Evolutionary conservation across 345 rosid genomes (phyloP).

Genomic region (Turritis glabra): DNA sequence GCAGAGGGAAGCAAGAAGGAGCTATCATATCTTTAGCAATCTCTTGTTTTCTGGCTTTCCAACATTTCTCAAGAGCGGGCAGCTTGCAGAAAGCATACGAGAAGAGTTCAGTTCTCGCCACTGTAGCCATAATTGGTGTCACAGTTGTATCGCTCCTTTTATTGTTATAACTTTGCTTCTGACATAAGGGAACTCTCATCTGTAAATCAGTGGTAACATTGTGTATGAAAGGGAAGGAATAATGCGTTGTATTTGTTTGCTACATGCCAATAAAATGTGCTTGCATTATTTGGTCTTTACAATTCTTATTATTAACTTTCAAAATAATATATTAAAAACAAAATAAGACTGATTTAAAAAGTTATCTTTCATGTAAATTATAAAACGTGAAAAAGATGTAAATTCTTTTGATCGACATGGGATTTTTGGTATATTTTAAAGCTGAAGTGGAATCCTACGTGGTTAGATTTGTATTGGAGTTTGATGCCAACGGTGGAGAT

Average conservation of each 20-base stretch:
- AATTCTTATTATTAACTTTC: too few relatives aligned
- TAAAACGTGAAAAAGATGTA: too few relatives aligned
- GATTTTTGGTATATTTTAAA: too few relatives aligned
- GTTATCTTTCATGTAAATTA: too few relatives aligned
- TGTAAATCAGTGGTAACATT: conserved; percentile 34
- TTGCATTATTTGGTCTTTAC: neutral
- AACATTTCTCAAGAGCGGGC: conserved; percentile 74
- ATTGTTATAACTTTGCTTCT: conserved; percentile 23
- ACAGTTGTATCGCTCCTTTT: conserved; percentile 48
- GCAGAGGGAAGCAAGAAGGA: conserved; percentile 77
- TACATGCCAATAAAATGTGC: conserved; percentile 6
- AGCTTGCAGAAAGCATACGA: conserved; percentile 69
- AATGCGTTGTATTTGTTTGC: too few relatives aligned
- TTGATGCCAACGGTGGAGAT: conserved; percentile 34
- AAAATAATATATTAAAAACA: too few relatives aligned
- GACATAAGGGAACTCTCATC: conserved; percentile 3
- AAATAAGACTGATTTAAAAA: too few relatives aligned
- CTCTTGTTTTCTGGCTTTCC: conserved; percentile 71
- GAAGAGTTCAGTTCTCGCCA: conserved; percentile 74
- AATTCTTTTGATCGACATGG: too few relatives aligned
- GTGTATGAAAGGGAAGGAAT: conserved; percentile 11
- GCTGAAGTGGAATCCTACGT: conserved; percentile 30
- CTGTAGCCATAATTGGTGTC: conserved; percentile 58
- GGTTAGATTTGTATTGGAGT: neutral
- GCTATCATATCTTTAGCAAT: conserved; percentile 57